Percentiles rank a stretch among this genome's conserved stretches.
These are phyloP conservation scores for Neofusicoccum laricinum DNA, from an alignment of 2,329 filamentous ascomycete species.

Conservation along the genomic window DNA sequence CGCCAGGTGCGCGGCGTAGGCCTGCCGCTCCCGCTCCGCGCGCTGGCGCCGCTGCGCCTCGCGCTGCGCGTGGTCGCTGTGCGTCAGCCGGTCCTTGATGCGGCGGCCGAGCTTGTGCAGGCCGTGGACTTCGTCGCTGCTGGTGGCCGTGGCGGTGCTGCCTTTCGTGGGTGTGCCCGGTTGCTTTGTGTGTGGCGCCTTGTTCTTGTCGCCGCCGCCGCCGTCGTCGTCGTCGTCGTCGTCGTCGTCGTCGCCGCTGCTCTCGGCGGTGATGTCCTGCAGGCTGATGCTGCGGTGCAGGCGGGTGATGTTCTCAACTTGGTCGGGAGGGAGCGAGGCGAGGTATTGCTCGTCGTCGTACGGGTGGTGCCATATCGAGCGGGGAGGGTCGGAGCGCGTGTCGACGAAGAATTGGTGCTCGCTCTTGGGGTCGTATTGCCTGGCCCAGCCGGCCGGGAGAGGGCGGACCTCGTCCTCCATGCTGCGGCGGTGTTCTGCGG, in stretches of 20 bases:
- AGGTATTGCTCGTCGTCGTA: constrained; percentile 59
- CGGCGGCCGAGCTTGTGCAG: constrained; percentile 52
- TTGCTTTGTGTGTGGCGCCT: neutral
- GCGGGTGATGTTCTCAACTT: constrained; percentile 47
- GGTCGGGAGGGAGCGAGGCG: constrained; percentile 44
- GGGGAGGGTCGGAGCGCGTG: constrained; percentile 52
- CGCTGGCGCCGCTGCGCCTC: constrained; percentile 45
- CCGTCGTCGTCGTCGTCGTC: constrained; percentile 21
- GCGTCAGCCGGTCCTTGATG: constrained; percentile 59
- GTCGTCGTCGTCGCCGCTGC: constrained; percentile 46
- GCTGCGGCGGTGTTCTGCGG: constrained; percentile 50
- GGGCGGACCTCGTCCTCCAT: constrained; percentile 61
- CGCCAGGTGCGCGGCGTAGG: constrained; percentile 53
- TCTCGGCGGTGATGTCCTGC: constrained; percentile 40
- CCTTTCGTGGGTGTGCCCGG: neutral
- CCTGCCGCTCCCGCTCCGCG: constrained; percentile 49
- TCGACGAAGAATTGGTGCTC: constrained; percentile 64
- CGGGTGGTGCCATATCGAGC: constrained; percentile 61
- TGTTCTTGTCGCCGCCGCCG: neutral
- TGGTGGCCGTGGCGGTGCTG: constrained; percentile 20
- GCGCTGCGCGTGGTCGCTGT: constrained; percentile 55
- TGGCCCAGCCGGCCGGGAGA: constrained; percentile 56
- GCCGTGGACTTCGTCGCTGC: constrained; percentile 21
- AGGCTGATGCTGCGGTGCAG: constrained; percentile 36
- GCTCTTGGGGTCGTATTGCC: constrained; percentile 53